These are phyloP conservation scores for Cornus suecica DNA, from an alignment of 148 eudicot genomes.

Conservation along the genomic window DNA sequence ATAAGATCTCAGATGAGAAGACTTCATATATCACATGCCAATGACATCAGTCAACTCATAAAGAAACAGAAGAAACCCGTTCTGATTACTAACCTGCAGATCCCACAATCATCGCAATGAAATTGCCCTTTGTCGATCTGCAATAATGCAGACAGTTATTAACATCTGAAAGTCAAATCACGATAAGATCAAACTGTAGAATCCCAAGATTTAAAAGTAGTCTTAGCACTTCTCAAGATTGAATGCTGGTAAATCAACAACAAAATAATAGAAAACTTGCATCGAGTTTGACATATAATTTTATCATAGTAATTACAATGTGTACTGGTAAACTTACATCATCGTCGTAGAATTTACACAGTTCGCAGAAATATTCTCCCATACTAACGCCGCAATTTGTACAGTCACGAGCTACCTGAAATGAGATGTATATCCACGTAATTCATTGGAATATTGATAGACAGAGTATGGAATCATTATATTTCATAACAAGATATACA, in stretches of 20 bases:
- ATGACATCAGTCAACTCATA: conserved; percentile 1
- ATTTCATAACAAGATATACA: conserved; percentile 25
- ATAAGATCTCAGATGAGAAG: conserved; percentile 7
- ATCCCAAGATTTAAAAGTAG: background rate
- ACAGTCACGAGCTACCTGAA: conserved; percentile 67
- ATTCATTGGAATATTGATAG: background rate
- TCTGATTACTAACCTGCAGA: conserved; percentile 67
- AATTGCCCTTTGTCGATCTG: conserved; percentile 80
- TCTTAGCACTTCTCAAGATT: conserved; percentile 9
- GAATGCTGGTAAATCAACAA: background rate
- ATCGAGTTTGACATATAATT: background rate
- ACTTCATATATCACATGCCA: background rate
- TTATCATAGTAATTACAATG: background rate
- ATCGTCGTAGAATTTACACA: conserved; percentile 89
- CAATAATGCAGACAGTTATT: conserved; percentile 16
- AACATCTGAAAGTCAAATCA: background rate
- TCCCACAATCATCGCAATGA: conserved; percentile 96
- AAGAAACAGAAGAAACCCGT: background rate
- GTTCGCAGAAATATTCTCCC: conserved; percentile 85
- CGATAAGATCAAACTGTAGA: background rate
- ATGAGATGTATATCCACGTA: background rate
- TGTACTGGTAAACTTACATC: conserved; percentile 44
- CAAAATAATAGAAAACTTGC: background rate
- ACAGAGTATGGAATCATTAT: conserved; percentile 12
- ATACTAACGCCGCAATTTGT: conserved; percentile 85